These are phyloP conservation scores for Erythrobasidium hasegawianum DNA, from an alignment of 1,284 basidiomycete species.

Conservation along the genomic window DNA sequence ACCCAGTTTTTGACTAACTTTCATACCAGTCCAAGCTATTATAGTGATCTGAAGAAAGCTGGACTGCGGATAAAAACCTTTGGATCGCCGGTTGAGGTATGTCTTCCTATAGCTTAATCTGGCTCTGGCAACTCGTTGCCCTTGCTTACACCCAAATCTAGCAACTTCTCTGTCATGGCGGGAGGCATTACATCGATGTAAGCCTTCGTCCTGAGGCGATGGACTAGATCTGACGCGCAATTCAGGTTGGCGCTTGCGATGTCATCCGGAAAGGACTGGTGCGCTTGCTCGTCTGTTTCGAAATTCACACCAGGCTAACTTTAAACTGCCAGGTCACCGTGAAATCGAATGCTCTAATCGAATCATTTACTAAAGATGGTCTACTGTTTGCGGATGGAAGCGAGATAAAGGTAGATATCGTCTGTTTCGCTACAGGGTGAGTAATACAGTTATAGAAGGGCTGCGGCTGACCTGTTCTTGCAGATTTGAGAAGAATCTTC, in stretches of 20 bases:
- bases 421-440: conserved; percentile 10
- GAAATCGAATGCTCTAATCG: conserved; percentile 6
- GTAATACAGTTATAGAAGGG: background rate
- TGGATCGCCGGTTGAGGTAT: background rate
- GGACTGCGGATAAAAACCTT: conserved; percentile 3
- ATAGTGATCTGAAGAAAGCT: conserved; percentile 17
- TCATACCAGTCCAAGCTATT: conserved; percentile 9
- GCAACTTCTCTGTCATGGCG: background rate
- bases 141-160: background rate
- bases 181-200: conserved; percentile 21
- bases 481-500: conserved; percentile 22
- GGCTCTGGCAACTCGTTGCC: background rate
- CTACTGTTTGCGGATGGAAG: conserved; percentile 21
- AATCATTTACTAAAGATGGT: conserved; percentile 1
- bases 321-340: conserved; percentile 6
- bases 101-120: background rate
- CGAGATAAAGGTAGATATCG: conserved; percentile 10
- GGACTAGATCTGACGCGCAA: background rate
- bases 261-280: background rate
- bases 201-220: background rate
- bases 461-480: no score
- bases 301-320: background rate
- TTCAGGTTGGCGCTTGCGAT: background rate
- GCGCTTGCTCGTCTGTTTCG: background rate
- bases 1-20: no score